These are phyloP conservation scores for Plicaturopsis crispa DNA, from an alignment of 768 basidiomycete species.

Conservation along the genomic window DNA sequence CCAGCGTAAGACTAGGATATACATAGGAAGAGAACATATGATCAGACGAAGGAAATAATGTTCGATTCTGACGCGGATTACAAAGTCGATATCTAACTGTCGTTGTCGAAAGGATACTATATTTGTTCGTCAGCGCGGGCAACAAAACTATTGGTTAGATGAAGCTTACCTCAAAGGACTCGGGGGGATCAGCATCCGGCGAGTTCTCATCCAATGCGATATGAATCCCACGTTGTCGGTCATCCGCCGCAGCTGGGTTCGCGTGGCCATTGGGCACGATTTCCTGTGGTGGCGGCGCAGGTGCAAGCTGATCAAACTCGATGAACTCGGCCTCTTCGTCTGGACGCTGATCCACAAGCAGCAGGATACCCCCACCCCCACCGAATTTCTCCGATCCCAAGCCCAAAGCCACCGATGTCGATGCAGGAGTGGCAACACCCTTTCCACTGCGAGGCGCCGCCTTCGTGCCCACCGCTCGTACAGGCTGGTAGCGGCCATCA, in stretches of 20 bases:
- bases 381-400: constrained; percentile 52
- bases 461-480: constrained; percentile 56
- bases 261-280: constrained; percentile 17
- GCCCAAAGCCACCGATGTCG: constrained; percentile 20
- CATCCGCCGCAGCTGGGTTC: constrained; percentile 22
- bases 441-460: constrained; percentile 26
- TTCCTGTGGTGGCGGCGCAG: constrained; percentile 22
- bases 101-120: constrained; percentile 74
- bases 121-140: neutral
- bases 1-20: no score
- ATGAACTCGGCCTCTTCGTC: constrained; percentile 72
- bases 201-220: constrained; percentile 65
- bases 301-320: constrained; percentile 43
- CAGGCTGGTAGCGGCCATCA: constrained; percentile 80
- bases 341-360: constrained; percentile 69
- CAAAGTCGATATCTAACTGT: constrained; percentile 28
- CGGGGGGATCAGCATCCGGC: constrained; percentile 70
- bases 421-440: constrained; percentile 13
- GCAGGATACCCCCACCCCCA: constrained; percentile 83
- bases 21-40: neutral
- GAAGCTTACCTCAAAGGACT: constrained; percentile 77
- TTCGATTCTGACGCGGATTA: neutral
- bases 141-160: constrained; percentile 3
- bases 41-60: neutral
- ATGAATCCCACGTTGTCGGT: constrained; percentile 37